Evolutionary conservation across 2,329 filamentous ascomycete genomes (phyloP), one percentile per base, ranked within the genome.

Genomic region (Talaromyces sp.): DNA sequence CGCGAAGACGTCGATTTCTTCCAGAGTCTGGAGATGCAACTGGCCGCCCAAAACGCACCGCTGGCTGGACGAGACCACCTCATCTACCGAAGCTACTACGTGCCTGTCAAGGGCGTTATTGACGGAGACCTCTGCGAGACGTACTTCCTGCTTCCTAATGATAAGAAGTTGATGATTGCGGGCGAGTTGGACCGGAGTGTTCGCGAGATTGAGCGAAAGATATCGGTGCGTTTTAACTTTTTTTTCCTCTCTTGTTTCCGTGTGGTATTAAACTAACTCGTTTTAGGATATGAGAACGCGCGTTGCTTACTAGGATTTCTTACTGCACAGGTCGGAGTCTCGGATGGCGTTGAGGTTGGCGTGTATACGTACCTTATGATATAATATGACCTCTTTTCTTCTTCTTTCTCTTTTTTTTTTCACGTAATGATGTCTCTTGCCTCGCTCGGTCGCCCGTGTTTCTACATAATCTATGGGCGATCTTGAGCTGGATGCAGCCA

Each of bases 1-100:
- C 89, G 96, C 42, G 93, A 98, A 72, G 93, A 98, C 70, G 91
- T 96, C 56, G 95, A 98, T 75, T 98, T 99, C 78, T 99, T 99
- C 85, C 93, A 97, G 75, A 92, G 86, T 64, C 82, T 99, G 27
- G 95, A 99, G 78, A 88, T 90, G 71, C 91, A 96, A 71, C 83
- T 99, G 73, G 85, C 93, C 55, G 86, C 85, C 13, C 92, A 96
- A 71, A 93, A 96, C 71, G 84, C 93, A 39, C 93, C 93, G 8
- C 80, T 99, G 54, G 91, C 92, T 22, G 96, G 95, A 49, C 85
- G 96, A 66, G 96, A 99, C 74, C 95, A 99, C 76, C 81, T 99
- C 53, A 96, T 96, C 71, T 99, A 96, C 75, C 85, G 96, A 65
- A 88, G 92, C 66, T 99, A 98, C 77, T 99, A 98, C 74, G 92